Conservation (phyloP, 805 yeast genomes). For the Ascoidea rubescens region DNA sequence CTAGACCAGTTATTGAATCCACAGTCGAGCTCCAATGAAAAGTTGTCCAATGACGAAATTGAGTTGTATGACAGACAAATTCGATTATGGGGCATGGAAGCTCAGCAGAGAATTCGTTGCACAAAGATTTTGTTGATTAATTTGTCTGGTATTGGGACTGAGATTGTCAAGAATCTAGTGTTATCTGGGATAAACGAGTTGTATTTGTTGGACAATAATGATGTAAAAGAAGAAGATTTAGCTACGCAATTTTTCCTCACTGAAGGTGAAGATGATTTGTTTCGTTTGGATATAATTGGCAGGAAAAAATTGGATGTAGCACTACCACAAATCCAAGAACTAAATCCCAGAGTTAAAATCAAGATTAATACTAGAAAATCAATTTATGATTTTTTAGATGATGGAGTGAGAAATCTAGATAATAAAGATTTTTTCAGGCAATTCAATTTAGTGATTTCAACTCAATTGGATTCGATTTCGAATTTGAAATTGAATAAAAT, state of each 20-base stretch:
- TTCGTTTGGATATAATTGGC: slow-evolving; percentile 32
- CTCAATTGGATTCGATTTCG: slow-evolving; percentile 38
- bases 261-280: slow-evolving; percentile 11
- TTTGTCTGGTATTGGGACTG: slow-evolving; percentile 68
- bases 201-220: slow-evolving; percentile 48
- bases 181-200: slow-evolving; percentile 79
- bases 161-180: slow-evolving; percentile 70
- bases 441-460: slow-evolving; percentile 64
- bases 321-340: slow-evolving; percentile 41
- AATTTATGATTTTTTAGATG: neutral
- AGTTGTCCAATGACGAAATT: slow-evolving; percentile 51
- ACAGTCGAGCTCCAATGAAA: neutral
- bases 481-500: slow-evolving; percentile 34
- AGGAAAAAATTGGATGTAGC: slow-evolving; percentile 39
- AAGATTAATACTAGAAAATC: slow-evolving; percentile 22
- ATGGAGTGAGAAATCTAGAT: slow-evolving; percentile 3
- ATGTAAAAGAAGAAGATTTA: slow-evolving; percentile 46
- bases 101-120: slow-evolving; percentile 63
- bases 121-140: slow-evolving; percentile 61
- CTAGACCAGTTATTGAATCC: no score
- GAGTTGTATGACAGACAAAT: slow-evolving; percentile 92
- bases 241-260: slow-evolving; percentile 64
- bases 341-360: slow-evolving; percentile 69
- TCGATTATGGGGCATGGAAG: slow-evolving; percentile 90
- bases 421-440: slow-evolving; percentile 24